These are phyloP conservation scores for Saccharomycopsis sp. DNA, from an alignment of 805 yeast species.

Conservation along the genomic window DNA sequence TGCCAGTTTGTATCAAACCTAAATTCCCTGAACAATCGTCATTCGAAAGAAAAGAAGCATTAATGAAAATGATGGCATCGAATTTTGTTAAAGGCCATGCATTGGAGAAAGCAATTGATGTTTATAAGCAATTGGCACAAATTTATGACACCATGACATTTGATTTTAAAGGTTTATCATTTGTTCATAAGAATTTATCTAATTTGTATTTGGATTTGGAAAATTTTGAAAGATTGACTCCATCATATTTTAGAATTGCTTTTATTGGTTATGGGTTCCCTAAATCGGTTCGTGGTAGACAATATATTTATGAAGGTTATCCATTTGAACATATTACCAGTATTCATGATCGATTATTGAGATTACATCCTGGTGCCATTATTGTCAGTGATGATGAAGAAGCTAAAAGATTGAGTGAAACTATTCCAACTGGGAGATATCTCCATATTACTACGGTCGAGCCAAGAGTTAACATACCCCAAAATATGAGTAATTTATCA, in stretches of 20 bases:
- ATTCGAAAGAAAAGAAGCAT: slow-evolving; percentile 71
- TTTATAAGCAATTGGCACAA: slow-evolving; percentile 68
- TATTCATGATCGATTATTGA: slow-evolving; percentile 67
- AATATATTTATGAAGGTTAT: slow-evolving; percentile 76
- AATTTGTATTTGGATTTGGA: slow-evolving; percentile 62
- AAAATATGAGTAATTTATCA: slow-evolving; percentile 30
- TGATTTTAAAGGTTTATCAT: slow-evolving; percentile 69
- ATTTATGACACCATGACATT: slow-evolving; percentile 68
- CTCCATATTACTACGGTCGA: slow-evolving; percentile 66
- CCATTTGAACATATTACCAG: slow-evolving; percentile 85
- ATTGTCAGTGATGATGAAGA: slow-evolving; percentile 52
- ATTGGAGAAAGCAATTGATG: slow-evolving; percentile 72
- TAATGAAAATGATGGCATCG: slow-evolving; percentile 62
- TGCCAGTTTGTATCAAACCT: slow-evolving; percentile 57
- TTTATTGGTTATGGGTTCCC: slow-evolving; percentile 87
- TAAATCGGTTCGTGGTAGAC: slow-evolving; percentile 61
- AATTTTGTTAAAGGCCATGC: slow-evolving; percentile 66
- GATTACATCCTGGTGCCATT: slow-evolving; percentile 76
- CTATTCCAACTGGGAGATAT: slow-evolving; percentile 62
- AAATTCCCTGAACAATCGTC: slow-evolving; percentile 73
- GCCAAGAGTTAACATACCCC: slow-evolving; percentile 52
- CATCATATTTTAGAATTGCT: slow-evolving; percentile 72
- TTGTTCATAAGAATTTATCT: slow-evolving; percentile 61
- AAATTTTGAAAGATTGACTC: slow-evolving; percentile 61
- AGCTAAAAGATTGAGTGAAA: slow-evolving; percentile 42